phyloP scores from a whole-genome alignment of 768 basidiomycete genomes.

The Termitomyces sp. region DNA sequence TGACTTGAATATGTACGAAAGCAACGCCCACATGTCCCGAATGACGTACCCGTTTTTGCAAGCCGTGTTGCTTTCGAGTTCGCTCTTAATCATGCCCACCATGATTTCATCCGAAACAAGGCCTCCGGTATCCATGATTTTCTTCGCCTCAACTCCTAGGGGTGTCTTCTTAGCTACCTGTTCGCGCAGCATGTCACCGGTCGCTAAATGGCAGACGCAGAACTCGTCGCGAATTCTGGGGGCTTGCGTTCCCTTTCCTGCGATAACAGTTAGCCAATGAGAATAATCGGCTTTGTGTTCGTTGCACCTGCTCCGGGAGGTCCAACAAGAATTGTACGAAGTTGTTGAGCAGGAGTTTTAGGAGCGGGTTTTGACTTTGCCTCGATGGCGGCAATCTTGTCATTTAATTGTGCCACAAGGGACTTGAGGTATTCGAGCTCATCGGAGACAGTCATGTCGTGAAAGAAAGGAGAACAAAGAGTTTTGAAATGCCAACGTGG shows the following conservation, averaged over 20 bases:
- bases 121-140: conserved; percentile 96
- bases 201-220: conserved; percentile 97
- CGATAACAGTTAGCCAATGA: background rate
- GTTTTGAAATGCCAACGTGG: conserved; percentile 5
- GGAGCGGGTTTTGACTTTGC: conserved; percentile 47
- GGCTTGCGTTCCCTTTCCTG: conserved; percentile 98
- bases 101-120: conserved; percentile 95
- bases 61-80: conserved; percentile 85
- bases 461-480: conserved; percentile 7
- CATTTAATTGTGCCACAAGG: conserved; percentile 84
- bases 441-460: conserved; percentile 55
- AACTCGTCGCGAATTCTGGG: conserved; percentile 88
- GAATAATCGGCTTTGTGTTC: background rate
- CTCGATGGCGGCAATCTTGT: conserved; percentile 84
- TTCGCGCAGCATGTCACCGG: conserved; percentile 97
- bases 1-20: conserved; percentile 11
- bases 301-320: conserved; percentile 92
- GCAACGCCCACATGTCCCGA: background rate
- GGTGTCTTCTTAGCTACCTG: conserved; percentile 85
- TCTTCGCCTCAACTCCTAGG: conserved; percentile 90
- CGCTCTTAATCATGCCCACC: conserved; percentile 95
- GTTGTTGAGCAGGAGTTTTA: conserved; percentile 66
- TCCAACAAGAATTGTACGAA: conserved; percentile 89
- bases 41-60: conserved; percentile 91
- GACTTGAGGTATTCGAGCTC: conserved; percentile 95